Evolutionary conservation across 768 basidiomycete species (phyloP), one percentile per base, ranked within the genome.

Genomic region (Hericium erinaceus): DNA sequence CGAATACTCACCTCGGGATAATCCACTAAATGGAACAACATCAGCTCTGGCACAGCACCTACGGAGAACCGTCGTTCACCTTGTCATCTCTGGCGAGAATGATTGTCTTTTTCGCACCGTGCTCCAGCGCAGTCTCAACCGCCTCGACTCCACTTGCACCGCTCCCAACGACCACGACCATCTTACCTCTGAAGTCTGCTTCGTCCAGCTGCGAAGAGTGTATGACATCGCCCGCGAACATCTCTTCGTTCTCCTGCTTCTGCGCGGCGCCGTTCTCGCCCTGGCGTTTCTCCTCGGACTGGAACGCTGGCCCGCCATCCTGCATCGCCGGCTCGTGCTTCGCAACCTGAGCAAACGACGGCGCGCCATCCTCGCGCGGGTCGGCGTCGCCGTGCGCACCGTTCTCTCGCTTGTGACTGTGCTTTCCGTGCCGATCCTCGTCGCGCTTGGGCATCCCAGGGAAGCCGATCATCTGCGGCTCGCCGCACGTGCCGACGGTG

Each of bases 71-170:
- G 38, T 54, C n/a, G 1, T 12, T 46, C n/a, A 63, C 65, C 63
- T 66, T 71, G 60, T 78, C 77, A n/a, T 75, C 68, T 8, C 77
- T 62, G 1, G 75, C 76, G 37, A 78, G 58, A 65, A 80, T 73
- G 1, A 70, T 64, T 69, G 68, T 15, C 7, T 70, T 59, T 48
- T 61, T 60, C 0, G 74, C 76, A 10, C 73, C 68, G 51, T 69
- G 64, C 16, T 57, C 33, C 2, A 75, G 64, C 6, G 73, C 70
- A 0, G 73, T 68, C 59, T 76, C 73, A 16, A 73, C 74, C 3
- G 74, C 70, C 58, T 81, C 78, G 24, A 80, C 79, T 2, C 77
- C 79, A 44, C 74, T 80, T 0, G 84, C 83, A 0, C 82, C 82
- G 41, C 79, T 76, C 0, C 79, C 77, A 39, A 80, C 70, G 2